phyloP scores from a whole-genome alignment of 495 filamentous ascomycete genomes.

The Amphirosellinia nigrospora region DNA sequence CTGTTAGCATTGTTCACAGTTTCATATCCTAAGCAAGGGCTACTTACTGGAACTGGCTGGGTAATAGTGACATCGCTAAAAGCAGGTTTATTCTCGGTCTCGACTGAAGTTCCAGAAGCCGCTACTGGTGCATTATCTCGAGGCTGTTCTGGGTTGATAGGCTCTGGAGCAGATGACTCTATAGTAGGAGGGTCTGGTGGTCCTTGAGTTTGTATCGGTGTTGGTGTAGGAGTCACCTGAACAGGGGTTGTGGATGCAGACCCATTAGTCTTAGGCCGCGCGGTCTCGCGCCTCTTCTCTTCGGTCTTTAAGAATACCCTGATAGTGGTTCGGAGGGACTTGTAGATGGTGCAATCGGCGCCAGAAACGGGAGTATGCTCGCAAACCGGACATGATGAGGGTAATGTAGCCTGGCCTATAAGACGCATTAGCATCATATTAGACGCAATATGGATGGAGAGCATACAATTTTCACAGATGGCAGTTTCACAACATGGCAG shows the following conservation, averaged over 20 bases:
- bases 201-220: constrained; percentile 29
- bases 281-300: constrained; percentile 78
- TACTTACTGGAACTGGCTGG: constrained; percentile 29
- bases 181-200: constrained; percentile 29
- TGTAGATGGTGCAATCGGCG: constrained; percentile 88
- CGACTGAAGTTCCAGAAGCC: constrained; percentile 9
- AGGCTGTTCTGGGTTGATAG: constrained; percentile 21
- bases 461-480: constrained; percentile 89
- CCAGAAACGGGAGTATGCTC: constrained; percentile 83
- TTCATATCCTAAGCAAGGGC: not conserved
- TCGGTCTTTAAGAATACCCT: constrained; percentile 85
- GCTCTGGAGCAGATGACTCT: constrained; percentile 25
- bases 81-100: constrained; percentile 23
- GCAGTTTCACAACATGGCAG: constrained; percentile 94
- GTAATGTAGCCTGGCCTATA: constrained; percentile 76
- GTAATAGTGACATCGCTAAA: constrained; percentile 14
- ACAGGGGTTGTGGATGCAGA: constrained; percentile 53
- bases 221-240: constrained; percentile 39
- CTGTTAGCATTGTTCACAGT: not conserved
- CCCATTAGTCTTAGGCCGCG: constrained; percentile 60
- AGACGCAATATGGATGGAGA: constrained; percentile 23
- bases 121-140: constrained; percentile 9
- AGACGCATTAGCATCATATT: constrained; percentile 23
- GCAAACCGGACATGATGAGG: constrained; percentile 88
- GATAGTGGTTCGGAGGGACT: constrained; percentile 84